Base-by-base conservation (phyloP, 1,139 yeast genomes). In the Hyphopichia pseudoburtonii region DNA sequence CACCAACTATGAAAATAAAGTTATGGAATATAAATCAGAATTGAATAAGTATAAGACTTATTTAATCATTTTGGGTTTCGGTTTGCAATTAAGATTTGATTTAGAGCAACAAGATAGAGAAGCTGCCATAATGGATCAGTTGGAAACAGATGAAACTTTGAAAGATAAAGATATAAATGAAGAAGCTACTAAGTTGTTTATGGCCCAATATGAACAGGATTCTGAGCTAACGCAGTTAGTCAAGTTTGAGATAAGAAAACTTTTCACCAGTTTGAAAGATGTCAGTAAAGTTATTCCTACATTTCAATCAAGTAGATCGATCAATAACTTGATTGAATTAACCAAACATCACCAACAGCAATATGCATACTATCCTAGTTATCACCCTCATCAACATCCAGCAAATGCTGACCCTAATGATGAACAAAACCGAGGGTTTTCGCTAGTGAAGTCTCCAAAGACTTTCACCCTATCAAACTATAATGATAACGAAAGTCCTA, bases 11-110 rank as follows among this genome's bases (percentile, higher is more conserved):
- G 70, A 69, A 28, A 52, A 56, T 33, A 72, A 69, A 46, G 51
- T 65, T 16, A 57, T 56, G 32, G 75, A 72, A 41, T 69, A 76
- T 48, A 70, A 67, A 47, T 50, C 54, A 28, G 80, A 76, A 42
- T 55, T 73, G 45, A 55, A 60, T 38, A 67, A 71, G 51, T 74
- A 73, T 52, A 73, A 68, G 54, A 61, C 59, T 43, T 76, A 76
- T 52, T 59, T 75, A 33, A 58, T 66, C 33, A 65, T 69, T 33
- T 62, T 76, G 35, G 78, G 75, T 7, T 66, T 66, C 48, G 80
- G 76, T 1, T 65, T 76, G 41, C 73, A 69, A 44, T 60, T 74
- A 41, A 62, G 76, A 43, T 68, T 70, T 42, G 73, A 70, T 39
- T 56, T 68, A 41, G 71, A 69, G 43, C 72, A 57, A 36, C 60